Conservation (phyloP, 2,329 filamentous ascomycete genomes). For the Biscogniauxia marginata region DNA sequence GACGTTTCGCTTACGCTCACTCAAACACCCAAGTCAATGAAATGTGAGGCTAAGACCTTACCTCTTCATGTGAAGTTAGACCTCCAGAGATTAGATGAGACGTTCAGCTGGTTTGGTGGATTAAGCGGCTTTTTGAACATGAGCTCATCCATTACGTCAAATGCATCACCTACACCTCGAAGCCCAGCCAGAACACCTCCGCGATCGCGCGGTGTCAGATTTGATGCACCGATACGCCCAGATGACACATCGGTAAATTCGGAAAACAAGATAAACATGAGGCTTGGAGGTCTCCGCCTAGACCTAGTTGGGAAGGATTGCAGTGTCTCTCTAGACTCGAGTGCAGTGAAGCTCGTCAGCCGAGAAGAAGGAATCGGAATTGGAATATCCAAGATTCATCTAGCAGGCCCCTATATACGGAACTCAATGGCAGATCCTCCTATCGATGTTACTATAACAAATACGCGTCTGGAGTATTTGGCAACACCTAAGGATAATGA, state of each 20-base stretch:
- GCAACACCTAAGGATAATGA: slow-evolving; percentile 74
- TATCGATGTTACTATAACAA: slow-evolving; percentile 60
- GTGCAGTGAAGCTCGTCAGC: slow-evolving; percentile 76
- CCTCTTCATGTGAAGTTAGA: slow-evolving; percentile 76
- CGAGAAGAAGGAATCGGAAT: slow-evolving; percentile 71
- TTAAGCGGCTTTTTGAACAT: slow-evolving; percentile 88
- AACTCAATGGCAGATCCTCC: slow-evolving; percentile 55
- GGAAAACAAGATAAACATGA: slow-evolving; percentile 69
- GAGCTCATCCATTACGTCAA: slow-evolving; percentile 78
- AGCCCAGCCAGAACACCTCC: slow-evolving; percentile 34
- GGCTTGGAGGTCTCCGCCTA: slow-evolving; percentile 74
- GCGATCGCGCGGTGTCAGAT: slow-evolving; percentile 57
- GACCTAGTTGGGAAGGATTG: slow-evolving; percentile 77
- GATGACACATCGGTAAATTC: slow-evolving; percentile 46
- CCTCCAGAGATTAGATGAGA: slow-evolving; percentile 78
- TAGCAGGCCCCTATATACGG: slow-evolving; percentile 68
- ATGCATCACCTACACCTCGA: slow-evolving; percentile 51
- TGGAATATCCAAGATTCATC: slow-evolving; percentile 70
- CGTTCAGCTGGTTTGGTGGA: slow-evolving; percentile 84
- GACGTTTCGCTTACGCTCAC: slow-evolving; percentile 56
- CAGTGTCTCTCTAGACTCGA: slow-evolving; percentile 71
- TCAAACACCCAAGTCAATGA: slow-evolving; percentile 43
- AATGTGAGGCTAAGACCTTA: slow-evolving; percentile 69
- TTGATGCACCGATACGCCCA: slow-evolving; percentile 52
- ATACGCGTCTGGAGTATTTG: slow-evolving; percentile 71